Base-by-base conservation (phyloP, 331 rosid species). In the Prunus yedoensis region DNA sequence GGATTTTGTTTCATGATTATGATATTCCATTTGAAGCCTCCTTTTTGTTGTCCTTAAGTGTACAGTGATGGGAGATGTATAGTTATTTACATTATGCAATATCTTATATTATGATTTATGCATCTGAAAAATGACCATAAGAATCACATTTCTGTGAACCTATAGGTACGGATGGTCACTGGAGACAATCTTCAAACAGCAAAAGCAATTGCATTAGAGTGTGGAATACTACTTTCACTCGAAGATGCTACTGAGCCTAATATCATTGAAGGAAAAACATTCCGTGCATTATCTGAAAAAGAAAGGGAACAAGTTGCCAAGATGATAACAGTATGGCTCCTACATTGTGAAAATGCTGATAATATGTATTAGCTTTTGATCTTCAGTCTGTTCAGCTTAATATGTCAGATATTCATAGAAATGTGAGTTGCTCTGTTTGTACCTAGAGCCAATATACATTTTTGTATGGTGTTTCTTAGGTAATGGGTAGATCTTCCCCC, bases 401-500 rank as follows among this genome's bases (percentile, higher is more conserved):
- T 68, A 72, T 66, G 66, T 38, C 53, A 32, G 27, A 70, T 74
- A 71, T 63, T 68, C 25, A 41, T 56, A 50, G 56, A 54, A 16
- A 14, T 73, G 41, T 41, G 32, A 28, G 11, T 47, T 78, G 53
- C 32, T 51, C 35, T 23, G 17, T 72, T 61, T 32, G n/a, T 51
- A 50, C 62, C 54, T 52, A 56, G 50, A 13, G 10, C 35, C 52
- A 38, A 66, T 49, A 45, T 21, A 8, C 58, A 58, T 66, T 76
- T 25, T 71, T 53, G n/a, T 15, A 27, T 20, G 50, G 21, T 46
- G 28, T 74, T 46, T 30, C 47, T 6, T 79, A 95, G 97, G 97
- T 95, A 51, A 95, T 95, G 99, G 97, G 97, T 16, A 89, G 99
- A 84, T 95, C 99, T 86, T 95, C 99, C 72, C 99, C 99, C 41